Evolutionary conservation across 805 yeast species (phyloP).

Genomic region (Candida methanosorbosa): DNA sequence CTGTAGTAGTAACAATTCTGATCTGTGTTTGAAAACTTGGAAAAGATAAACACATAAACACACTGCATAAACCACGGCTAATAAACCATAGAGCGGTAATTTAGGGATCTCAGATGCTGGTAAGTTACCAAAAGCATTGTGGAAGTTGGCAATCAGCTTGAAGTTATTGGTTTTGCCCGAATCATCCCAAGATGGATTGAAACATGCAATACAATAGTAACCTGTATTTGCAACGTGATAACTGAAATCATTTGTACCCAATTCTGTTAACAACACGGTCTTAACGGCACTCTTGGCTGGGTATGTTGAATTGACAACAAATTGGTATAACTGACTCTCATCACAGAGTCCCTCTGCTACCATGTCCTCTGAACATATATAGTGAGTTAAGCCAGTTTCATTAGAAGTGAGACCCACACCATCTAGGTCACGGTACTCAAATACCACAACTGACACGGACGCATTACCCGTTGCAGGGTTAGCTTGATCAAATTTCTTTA

Average conservation of each 20-base stretch:
- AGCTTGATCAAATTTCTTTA: conserved; percentile 21
- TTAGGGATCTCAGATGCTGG: conserved; percentile 90
- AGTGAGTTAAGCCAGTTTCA: conserved; percentile 37
- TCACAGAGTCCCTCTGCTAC: conserved; percentile 49
- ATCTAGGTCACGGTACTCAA: conserved; percentile 74
- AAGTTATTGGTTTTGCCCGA: conserved; percentile 29
- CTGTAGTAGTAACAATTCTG: conserved; percentile 84
- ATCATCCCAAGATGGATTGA: conserved; percentile 29
- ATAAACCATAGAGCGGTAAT: conserved; percentile 77
- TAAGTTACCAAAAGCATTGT: conserved; percentile 85
- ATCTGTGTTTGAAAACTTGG: conserved; percentile 75
- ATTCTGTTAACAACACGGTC: conserved; percentile 43
- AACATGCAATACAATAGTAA: conserved; percentile 83
- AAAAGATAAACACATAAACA: conserved; percentile 78
- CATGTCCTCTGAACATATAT: conserved; percentile 70
- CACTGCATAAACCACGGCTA: conserved; percentile 76
- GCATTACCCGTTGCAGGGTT: conserved; percentile 31
- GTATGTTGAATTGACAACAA: conserved; percentile 41
- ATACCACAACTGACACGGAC: conserved; percentile 59
- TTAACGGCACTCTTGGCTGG: conserved; percentile 43
- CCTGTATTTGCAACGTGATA: conserved; percentile 74
- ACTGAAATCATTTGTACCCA: conserved; percentile 52
- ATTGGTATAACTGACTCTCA: conserved; percentile 45
- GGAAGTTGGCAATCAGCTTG: conserved; percentile 67
- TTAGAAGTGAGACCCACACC: conserved; percentile 48